phyloP scores from a whole-genome alignment of 345 rosid genomes.

The Pistacia integerrima region DNA sequence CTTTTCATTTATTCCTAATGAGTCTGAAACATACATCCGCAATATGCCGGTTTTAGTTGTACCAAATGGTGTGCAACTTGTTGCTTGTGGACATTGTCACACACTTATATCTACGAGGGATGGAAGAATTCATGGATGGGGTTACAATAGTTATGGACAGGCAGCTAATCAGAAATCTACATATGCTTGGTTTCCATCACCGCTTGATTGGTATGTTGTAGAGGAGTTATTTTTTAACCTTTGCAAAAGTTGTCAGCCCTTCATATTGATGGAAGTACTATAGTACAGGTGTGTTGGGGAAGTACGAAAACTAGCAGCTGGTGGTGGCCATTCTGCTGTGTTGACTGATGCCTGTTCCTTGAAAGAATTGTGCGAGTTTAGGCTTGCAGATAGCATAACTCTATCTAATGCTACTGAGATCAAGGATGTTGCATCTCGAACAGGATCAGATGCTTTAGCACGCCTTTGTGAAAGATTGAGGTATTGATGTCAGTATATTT shows the following conservation, averaged over 20 bases:
- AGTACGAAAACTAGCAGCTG: slow-evolving; percentile 93
- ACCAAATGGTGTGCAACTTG: slow-evolving; percentile 67
- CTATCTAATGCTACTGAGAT: slow-evolving; percentile 70
- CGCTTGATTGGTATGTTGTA: slow-evolving; percentile 82
- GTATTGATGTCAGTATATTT: slow-evolving; percentile 30
- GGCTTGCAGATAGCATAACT: slow-evolving; percentile 75
- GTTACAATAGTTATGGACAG: slow-evolving; percentile 96
- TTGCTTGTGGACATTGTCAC: slow-evolving; percentile 96
- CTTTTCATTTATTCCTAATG: slow-evolving; percentile 63
- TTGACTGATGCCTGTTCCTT: slow-evolving; percentile 93
- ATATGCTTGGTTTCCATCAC: slow-evolving; percentile 96
- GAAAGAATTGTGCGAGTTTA: slow-evolving; percentile 91
- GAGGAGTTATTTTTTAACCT: slow-evolving; percentile 11
- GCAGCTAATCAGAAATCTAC: slow-evolving; percentile 87
- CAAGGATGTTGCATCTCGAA: slow-evolving; percentile 79
- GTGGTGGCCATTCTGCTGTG: slow-evolving; percentile 98
- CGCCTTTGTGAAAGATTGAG: slow-evolving; percentile 91
- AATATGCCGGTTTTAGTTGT: slow-evolving; percentile 78
- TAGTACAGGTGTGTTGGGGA: slow-evolving; percentile 84
- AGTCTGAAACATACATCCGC: slow-evolving; percentile 57
- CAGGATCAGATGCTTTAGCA: slow-evolving; percentile 88
- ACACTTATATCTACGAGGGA: slow-evolving; percentile 74
- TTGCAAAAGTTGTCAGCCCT: background rate
- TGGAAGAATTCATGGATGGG: slow-evolving; percentile 94
- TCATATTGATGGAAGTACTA: background rate